Base-by-base conservation (phyloP, 441 rosid genomes). In the Euphorbia schlechtendalii region DNA sequence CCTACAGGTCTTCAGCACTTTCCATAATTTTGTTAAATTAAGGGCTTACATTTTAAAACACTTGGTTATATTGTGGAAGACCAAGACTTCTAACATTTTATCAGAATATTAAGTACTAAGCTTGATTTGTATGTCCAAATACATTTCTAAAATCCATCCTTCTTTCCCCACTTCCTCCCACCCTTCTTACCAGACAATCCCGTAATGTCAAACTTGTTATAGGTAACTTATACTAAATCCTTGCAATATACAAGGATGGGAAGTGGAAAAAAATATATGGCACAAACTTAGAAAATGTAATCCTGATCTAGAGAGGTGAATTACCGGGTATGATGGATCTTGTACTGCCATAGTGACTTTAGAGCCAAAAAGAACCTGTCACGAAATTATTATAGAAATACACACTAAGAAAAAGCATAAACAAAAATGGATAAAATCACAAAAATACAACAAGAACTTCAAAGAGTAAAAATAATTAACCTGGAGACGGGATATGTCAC, bases 311-410 rank as follows among this genome's bases (percentile, higher is more conserved):
- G 32, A 69, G 36, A 56, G 40, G 59, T 51, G 61, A 43, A 71
- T 70, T 86, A 91, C 98, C 90, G 99, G 99, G 76, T 94, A 91
- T 72, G 99, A 94, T 66, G 98, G 99, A 73, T 94, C 99, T 82
- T 94, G 98, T 65, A 94, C 96, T 13, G 96, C 96, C 79, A 91
- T 73, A n/a, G 98, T 84, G 58, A 86, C 87, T 25, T 85, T 62
- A 70, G 96, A 85, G 59, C 99, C 99, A 80, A 94, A 91, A 79
- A 89, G 79, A 71, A 87, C 71, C 99, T 89, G 84, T 57, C 66
- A 76, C 30, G 74, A 66, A 57, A 56, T n/a, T 48, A 68, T 45
- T 34, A 10, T 58, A 69, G 21, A 10, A 41, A 63, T 41, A 65
- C 11, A 53, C 20, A 32, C 63, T 36, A 70, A 30, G 52, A 61